Conservation (phyloP, 2,329 filamentous ascomycete genomes). For the Escovopsis sp. region DNA sequence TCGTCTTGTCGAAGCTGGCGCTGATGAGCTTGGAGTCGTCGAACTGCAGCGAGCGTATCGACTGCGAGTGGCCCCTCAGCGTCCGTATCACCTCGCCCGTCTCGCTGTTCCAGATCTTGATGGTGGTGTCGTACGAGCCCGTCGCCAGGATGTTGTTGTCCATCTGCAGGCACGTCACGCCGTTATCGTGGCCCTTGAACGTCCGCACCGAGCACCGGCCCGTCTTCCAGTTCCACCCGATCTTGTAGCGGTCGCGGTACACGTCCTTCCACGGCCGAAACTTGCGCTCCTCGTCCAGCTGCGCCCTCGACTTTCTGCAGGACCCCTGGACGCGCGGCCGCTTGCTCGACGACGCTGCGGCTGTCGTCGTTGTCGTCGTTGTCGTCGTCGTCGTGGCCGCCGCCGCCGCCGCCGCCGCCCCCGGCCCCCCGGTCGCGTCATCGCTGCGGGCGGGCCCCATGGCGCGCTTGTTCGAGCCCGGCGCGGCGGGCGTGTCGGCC, state of each 20-base stretch:
- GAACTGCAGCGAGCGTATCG: slow-evolving; percentile 82
- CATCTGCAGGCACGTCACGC: slow-evolving; percentile 41
- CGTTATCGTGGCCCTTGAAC: slow-evolving; percentile 77
- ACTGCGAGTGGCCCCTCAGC: slow-evolving; percentile 64
- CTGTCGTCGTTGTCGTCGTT: no score
- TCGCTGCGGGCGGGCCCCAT: slow-evolving; percentile 12
- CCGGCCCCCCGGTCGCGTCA: neutral
- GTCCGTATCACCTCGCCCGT: slow-evolving; percentile 79
- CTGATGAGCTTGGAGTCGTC: slow-evolving; percentile 85
- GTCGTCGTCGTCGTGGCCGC: no score
- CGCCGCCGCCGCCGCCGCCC: slow-evolving; percentile 5
- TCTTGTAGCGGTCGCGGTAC: slow-evolving; percentile 88
- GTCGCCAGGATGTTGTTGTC: slow-evolving; percentile 86
- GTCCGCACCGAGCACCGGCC: slow-evolving; percentile 73
- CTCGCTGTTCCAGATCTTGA: slow-evolving; percentile 93
- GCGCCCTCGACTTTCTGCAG: slow-evolving; percentile 15
- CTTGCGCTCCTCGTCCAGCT: slow-evolving; percentile 29
- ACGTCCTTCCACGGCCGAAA: slow-evolving; percentile 84
- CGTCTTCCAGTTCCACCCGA: slow-evolving; percentile 96
- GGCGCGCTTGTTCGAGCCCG: slow-evolving; percentile 20
- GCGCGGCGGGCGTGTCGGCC: slow-evolving; percentile 4
- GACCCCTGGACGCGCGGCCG: slow-evolving; percentile 16
- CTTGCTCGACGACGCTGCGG: slow-evolving; percentile 10
- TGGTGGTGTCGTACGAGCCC: slow-evolving; percentile 86
- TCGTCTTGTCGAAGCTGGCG: slow-evolving; percentile 71